Evolutionary conservation across 2,329 filamentous ascomycete species (phyloP), one percentile per base, ranked within the genome.

Genomic region (Aspergillus tanneri): DNA sequence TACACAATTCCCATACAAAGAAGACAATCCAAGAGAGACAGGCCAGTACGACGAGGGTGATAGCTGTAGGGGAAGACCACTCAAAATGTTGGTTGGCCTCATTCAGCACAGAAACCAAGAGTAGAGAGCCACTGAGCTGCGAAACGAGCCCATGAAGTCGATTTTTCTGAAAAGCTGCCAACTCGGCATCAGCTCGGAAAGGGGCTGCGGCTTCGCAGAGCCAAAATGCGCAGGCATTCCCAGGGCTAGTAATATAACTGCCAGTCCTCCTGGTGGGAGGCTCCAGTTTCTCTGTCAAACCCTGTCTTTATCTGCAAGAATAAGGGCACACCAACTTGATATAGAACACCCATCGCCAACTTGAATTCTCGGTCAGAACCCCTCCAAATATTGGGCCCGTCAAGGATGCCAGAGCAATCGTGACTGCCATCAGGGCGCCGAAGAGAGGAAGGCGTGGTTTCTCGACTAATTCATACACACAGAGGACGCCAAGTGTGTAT

Each of bases 271-370:
- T n/a, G 44, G 44, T 0, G 37, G 36, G 5, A 47, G 44, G 19
- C 44, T 47, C 6, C 3, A 4, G 24, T 46, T 25, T 6, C 2
- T 5, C 21, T 10, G 12, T 47, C 8, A 40, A 25, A 25, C 12
- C 10, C 6, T 6, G 18, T 3, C 35, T 8, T 12, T 5, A 5
- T 38, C 4, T 12, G 8, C 8, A 16, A 9, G 6, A 7, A 12
- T 9, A 10, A 37, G 8, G 12, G 23, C 2, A 2, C 8, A 38
- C 45, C n/a, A 1, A 47, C 45, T 61, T 63, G 30, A 64, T 54
- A 12, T 61, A 51, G 18, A 65, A 66, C 1, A 60, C 55, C 63
- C 63, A 66, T 55, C 57, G 51, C 63, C 63, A 66, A 8, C 48
- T 36, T 1, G 50, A 50, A 32, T 42, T 59, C 10, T 36, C 21